Conservation (phyloP, 2,329 filamentous ascomycete genomes). For the Penicillium aurantiogriseum region DNA sequence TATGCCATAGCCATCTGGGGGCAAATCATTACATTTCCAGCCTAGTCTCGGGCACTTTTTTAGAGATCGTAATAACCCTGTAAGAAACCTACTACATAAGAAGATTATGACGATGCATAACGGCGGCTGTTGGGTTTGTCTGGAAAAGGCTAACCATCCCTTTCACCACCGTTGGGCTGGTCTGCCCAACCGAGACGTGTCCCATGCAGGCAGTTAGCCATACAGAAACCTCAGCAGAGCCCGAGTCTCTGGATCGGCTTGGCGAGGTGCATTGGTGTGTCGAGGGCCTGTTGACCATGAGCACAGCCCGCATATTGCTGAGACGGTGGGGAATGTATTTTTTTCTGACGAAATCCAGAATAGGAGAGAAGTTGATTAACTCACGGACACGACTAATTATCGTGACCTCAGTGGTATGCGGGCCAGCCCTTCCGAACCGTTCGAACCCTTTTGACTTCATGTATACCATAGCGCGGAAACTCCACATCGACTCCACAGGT, state of each 20-base stretch:
- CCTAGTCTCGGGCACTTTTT: not conserved
- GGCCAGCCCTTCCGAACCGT: slow-evolving; percentile 18
- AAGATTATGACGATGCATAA: slow-evolving; percentile 11
- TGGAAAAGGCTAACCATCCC: slow-evolving; percentile 22
- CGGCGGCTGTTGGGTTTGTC: slow-evolving; percentile 18
- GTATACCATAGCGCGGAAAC: slow-evolving; percentile 15
- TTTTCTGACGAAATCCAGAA: slow-evolving; percentile 4
- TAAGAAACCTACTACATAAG: not conserved
- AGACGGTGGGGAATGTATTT: not conserved
- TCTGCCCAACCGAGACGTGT: slow-evolving; percentile 22
- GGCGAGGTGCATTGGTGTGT: slow-evolving; percentile 36
- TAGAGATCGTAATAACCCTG: not conserved
- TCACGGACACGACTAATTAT: slow-evolving; percentile 6
- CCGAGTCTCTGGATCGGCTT: slow-evolving; percentile 37
- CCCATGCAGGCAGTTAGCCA: slow-evolving; percentile 14
- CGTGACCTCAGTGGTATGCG: slow-evolving; percentile 14
- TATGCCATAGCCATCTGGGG: slow-evolving; percentile 16
- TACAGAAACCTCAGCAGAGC: slow-evolving; percentile 22
- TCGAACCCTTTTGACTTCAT: slow-evolving; percentile 17
- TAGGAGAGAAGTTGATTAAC: not conserved
- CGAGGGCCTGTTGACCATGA: slow-evolving; percentile 24
- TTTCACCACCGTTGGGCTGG: slow-evolving; percentile 19
- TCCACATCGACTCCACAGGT: slow-evolving; percentile 17
- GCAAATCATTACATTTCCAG: not conserved
- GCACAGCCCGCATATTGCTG: slow-evolving; percentile 28